These are phyloP conservation scores for Aureobasidium sp. DNA, from an alignment of 2,329 filamentous ascomycete species.

Conservation along the genomic window DNA sequence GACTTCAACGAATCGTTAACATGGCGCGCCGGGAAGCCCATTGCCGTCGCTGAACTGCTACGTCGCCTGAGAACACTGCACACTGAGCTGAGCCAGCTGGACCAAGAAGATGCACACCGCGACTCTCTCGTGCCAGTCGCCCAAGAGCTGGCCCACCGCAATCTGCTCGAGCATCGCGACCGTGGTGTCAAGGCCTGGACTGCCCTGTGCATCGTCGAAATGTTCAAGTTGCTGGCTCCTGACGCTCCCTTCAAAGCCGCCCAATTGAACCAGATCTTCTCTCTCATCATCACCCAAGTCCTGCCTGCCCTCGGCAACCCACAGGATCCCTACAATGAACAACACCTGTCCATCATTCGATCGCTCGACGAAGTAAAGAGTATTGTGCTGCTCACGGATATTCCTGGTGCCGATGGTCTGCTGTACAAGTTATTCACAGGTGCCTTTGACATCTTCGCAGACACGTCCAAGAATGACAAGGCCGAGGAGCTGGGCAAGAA, in stretches of 20 bases:
- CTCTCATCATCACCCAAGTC: slow-evolving; percentile 73
- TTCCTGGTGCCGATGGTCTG: slow-evolving; percentile 71
- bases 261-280: slow-evolving; percentile 94
- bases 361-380: slow-evolving; percentile 92
- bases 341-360: slow-evolving; percentile 83
- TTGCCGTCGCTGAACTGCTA: slow-evolving; percentile 73
- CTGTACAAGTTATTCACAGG: slow-evolving; percentile 74
- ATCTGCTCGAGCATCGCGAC: slow-evolving; percentile 85
- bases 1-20: slow-evolving; percentile 79
- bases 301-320: slow-evolving; percentile 80
- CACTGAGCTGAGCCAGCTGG: slow-evolving; percentile 73
- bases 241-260: slow-evolving; percentile 87
- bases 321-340: slow-evolving; percentile 79
- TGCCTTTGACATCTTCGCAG: slow-evolving; percentile 87
- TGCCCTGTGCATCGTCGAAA: slow-evolving; percentile 83
- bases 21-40: slow-evolving; percentile 86
- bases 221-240: slow-evolving; percentile 84
- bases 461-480: slow-evolving; percentile 61
- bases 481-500: slow-evolving; percentile 85
- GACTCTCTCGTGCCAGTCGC: slow-evolving; percentile 78
- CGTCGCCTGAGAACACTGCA: slow-evolving; percentile 71
- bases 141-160: slow-evolving; percentile 72
- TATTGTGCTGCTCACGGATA: slow-evolving; percentile 81
- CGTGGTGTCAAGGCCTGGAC: slow-evolving; percentile 84
- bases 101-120: slow-evolving; percentile 76